A percentile compares a stretch with the other conserved stretches of the same genome.
Conservation (phyloP, 2,329 filamentous ascomycete genomes). For the Colletotrichum godetiae region DNA sequence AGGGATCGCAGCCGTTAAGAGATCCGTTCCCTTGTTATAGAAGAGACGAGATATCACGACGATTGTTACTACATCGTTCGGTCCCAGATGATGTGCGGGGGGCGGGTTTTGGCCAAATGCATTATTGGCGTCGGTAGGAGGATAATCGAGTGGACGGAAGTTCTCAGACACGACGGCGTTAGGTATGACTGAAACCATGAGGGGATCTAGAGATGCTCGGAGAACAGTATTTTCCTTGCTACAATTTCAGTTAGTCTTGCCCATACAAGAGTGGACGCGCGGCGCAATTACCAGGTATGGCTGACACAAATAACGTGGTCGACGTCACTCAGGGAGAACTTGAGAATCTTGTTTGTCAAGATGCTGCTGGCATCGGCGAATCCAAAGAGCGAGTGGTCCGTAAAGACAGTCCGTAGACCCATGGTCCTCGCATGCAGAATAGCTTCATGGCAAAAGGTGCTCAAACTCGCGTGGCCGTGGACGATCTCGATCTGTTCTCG, state of each 20-base stretch:
- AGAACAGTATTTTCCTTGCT: slow-evolving; percentile 99
- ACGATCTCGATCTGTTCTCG: slow-evolving; percentile 97
- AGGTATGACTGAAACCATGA: slow-evolving; percentile 98
- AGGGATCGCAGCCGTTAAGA: slow-evolving; percentile 95
- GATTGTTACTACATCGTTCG: slow-evolving; percentile 91
- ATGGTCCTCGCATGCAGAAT: slow-evolving; percentile 96
- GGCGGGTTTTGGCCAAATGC: slow-evolving; percentile 57
- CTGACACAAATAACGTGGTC: slow-evolving; percentile 99
- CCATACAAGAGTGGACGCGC: fast-evolving
- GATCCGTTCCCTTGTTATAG: slow-evolving; percentile 98
- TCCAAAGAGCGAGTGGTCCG: slow-evolving; percentile 96
- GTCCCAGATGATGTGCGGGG: slow-evolving; percentile 77
- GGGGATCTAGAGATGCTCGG: slow-evolving; percentile 90
- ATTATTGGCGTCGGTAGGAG: slow-evolving; percentile 44
- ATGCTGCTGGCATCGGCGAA: slow-evolving; percentile 98
- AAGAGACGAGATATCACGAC: slow-evolving; percentile 97
- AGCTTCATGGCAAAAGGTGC: slow-evolving; percentile 92
- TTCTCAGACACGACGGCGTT: slow-evolving; percentile 98
- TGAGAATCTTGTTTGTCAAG: slow-evolving; percentile 94
- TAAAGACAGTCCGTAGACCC: slow-evolving; percentile 95
- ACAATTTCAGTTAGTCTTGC: slow-evolving; percentile 35
- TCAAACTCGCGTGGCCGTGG: slow-evolving; percentile 95
- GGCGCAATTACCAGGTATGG: slow-evolving; percentile 81
- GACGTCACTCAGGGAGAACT: slow-evolving; percentile 95
- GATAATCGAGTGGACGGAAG: slow-evolving; percentile 75